These are phyloP conservation scores for Gossypium schwendimanii DNA, from an alignment of 441 rosid genomes.

Conservation along the genomic window DNA sequence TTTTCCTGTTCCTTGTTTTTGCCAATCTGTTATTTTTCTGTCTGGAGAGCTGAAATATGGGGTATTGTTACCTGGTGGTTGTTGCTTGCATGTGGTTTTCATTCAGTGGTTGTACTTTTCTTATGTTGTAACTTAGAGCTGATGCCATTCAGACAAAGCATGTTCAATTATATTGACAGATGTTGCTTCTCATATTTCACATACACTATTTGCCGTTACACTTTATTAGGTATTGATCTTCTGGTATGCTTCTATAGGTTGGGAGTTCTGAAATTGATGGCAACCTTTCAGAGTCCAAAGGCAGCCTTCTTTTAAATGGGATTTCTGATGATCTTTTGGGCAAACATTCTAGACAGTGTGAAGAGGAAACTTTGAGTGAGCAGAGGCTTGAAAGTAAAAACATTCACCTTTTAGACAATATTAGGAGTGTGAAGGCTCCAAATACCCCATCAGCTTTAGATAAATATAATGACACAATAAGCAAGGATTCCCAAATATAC, in stretches of 20 bases:
- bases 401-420: conserved; percentile 21
- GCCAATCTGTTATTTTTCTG: neutral
- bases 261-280: conserved; percentile 42
- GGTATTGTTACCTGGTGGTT: neutral
- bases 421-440: conserved; percentile 26
- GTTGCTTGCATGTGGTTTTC: neutral
- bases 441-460: conserved; percentile 35
- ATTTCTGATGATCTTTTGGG: conserved; percentile 35
- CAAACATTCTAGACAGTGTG: conserved; percentile 3
- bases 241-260: conserved; percentile 36
- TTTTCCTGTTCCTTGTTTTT: neutral
- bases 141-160: neutral
- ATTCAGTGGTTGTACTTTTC: neutral
- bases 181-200: neutral
- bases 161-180: neutral
- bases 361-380: conserved; percentile 31
- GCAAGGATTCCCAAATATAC: conserved; percentile 26
- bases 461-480: conserved; percentile 30
- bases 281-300: conserved; percentile 34
- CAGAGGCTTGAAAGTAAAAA: conserved; percentile 30
- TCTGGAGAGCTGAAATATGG: neutral
- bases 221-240: neutral
- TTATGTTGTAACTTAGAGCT: neutral
- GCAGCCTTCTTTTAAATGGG: conserved; percentile 26
- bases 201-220: neutral